Evolutionary conservation across 2,329 filamentous ascomycete genomes (phyloP).

Genomic region (Fusarium pininemorale): DNA sequence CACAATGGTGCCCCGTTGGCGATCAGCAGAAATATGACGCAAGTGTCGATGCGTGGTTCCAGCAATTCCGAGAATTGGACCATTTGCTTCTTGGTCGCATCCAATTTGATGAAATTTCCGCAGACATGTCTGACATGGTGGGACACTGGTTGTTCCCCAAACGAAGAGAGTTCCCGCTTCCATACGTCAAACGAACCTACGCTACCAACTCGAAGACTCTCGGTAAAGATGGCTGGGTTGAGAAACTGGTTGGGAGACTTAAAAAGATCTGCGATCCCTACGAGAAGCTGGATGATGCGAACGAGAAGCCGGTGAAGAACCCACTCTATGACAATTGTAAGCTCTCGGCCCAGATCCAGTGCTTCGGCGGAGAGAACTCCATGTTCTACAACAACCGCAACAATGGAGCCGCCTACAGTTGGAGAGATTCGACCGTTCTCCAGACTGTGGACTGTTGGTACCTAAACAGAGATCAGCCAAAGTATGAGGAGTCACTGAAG

Average conservation of each 20-base stretch:
- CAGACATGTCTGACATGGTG: not conserved
- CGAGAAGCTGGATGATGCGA: not conserved
- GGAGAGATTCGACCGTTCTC: not conserved
- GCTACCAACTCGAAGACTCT: not conserved
- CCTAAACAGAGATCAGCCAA: not conserved
- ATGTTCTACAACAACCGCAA: not conserved
- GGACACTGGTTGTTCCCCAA: not conserved
- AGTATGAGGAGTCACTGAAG: accelerated
- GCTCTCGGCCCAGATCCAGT: not conserved
- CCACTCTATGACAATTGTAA: not conserved
- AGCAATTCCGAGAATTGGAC: not conserved
- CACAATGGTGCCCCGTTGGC: not conserved
- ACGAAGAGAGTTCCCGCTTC: not conserved
- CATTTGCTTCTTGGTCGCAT: not conserved
- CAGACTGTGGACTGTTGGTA: not conserved
- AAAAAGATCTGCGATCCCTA: not conserved
- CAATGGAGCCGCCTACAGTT: not conserved
- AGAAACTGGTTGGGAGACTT: accelerated
- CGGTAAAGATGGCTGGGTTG: not conserved
- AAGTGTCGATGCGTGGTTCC: not conserved
- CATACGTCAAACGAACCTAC: not conserved
- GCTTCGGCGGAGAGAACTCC: not conserved
- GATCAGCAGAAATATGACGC: not conserved
- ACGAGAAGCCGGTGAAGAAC: accelerated
- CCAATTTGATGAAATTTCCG: accelerated